These are phyloP conservation scores for Hymenoscyphus scutula DNA, from an alignment of 2,329 filamentous ascomycete genomes.

Conservation along the genomic window DNA sequence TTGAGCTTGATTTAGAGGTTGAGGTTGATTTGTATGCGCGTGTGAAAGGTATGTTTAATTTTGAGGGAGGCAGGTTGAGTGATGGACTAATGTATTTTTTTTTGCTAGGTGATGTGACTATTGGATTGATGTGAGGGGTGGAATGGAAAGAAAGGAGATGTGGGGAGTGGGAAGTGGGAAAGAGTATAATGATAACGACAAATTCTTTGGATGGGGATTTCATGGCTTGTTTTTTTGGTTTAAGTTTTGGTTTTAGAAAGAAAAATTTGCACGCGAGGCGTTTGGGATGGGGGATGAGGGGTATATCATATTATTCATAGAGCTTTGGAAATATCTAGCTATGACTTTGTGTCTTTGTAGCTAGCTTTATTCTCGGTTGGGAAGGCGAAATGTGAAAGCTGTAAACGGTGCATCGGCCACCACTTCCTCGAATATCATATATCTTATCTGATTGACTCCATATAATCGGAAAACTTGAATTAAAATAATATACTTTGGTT, in stretches of 20 bases:
- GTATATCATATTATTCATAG: not conserved
- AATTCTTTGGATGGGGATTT: not conserved
- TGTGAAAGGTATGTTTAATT: too few relatives aligned
- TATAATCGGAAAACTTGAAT: too few relatives aligned
- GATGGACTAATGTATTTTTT: too few relatives aligned
- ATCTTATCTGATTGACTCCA: too few relatives aligned
- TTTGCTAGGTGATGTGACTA: not conserved
- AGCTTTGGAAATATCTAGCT: too few relatives aligned
- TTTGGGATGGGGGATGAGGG: not conserved
- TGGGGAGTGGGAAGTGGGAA: not conserved
- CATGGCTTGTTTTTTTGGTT: not conserved
- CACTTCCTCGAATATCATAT: too few relatives aligned
- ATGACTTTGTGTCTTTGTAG: too few relatives aligned
- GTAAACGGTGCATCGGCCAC: too few relatives aligned
- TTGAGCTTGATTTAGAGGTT: constrained; percentile 26
- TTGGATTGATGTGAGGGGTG: not conserved
- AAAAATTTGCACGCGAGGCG: not conserved
- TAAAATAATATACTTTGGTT: too few relatives aligned
- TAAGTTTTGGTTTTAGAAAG: not conserved
- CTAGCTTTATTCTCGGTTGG: too few relatives aligned
- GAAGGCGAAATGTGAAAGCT: too few relatives aligned
- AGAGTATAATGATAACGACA: not conserved
- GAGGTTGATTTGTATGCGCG: constrained; percentile 16
- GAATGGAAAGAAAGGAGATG: not conserved
- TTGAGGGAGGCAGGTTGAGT: too few relatives aligned